Conservation (phyloP, 2,329 filamentous ascomycete genomes). For the Aspergillus sp. region DNA sequence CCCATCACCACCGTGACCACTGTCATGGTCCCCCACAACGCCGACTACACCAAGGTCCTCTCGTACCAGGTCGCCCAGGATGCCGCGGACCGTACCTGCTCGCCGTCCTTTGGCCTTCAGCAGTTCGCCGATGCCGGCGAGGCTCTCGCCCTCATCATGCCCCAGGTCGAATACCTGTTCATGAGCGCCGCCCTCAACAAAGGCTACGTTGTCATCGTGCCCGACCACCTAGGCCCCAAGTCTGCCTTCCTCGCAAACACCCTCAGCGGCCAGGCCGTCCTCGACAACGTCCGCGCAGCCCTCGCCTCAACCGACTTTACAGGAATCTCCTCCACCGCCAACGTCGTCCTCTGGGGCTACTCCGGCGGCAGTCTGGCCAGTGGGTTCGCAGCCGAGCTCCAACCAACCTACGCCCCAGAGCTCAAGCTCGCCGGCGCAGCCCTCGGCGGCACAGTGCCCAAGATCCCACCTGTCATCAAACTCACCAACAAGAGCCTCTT, state of each 20-base stretch:
- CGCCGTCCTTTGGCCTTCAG: conserved; percentile 29
- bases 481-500: conserved; percentile 32
- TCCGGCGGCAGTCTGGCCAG: conserved; percentile 51
- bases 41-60: conserved; percentile 29
- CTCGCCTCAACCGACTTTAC: conserved; percentile 29
- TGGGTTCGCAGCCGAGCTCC: conserved; percentile 19
- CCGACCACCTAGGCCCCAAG: conserved; percentile 48
- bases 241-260: conserved; percentile 46
- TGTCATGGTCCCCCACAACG: conserved; percentile 38
- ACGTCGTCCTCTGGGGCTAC: conserved; percentile 55
- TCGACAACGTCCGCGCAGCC: conserved; percentile 47
- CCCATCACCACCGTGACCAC: conserved; percentile 42
- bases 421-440: conserved; percentile 47
- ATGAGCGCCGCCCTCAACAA: conserved; percentile 39
- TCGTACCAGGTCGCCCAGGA: conserved; percentile 45
- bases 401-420: conserved; percentile 18
- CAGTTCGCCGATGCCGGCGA: conserved; percentile 38
- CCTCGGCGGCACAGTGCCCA: conserved; percentile 50
- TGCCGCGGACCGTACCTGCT: conserved; percentile 26
- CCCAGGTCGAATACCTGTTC: conserved; percentile 36
- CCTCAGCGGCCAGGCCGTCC: conserved; percentile 44
- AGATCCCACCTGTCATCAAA: conserved; percentile 39
- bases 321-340: conserved; percentile 32
- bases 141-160: conserved; percentile 26
- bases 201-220: conserved; percentile 51